Evolutionary conservation across 441 rosid species (phyloP), one percentile per base, ranked within the genome.

Genomic region (Biscutella laevigata): DNA sequence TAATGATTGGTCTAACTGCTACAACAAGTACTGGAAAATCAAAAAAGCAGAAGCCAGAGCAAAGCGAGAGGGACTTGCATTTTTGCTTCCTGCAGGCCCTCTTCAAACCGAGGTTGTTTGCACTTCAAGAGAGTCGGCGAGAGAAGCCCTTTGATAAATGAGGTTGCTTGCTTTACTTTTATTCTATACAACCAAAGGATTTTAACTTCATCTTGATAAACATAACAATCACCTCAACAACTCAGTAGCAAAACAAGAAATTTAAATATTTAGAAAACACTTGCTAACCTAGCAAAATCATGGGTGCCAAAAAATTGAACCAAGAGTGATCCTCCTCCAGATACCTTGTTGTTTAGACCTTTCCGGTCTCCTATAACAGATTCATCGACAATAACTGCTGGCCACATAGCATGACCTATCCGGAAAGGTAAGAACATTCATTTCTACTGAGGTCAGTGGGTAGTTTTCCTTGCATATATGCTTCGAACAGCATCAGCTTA

Each of bases 381-480:
- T 73, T 81, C 89, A 24, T 92, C 91, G 62, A 92, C 88, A 62
- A 92, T 77, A 62, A 92, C 74, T 56, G 96, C 96, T 42, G 98
- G 98, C 98, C 96, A 92, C 82, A 83, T 77, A 21, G 95, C 87
- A 86, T 92, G 86, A 75, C 98, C 98, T 92, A 82, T 70, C 56
- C 65, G 52, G 33, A 76, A 42, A 61, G 70, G 67, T 69, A 35
- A 72, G 58, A 60, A 63, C 69, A 55, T 64, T 64, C 47, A 64
- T 61, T 67, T 26, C 37, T 7, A 29, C 15, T 43, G 25, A 36
- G 43, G 65, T 57, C 59, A 71, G 35, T 38, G 21, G 27, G 27
- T 21, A 36, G 20, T 34, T 61, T n/a, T 20, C 19, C 37, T 13
- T 21, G 33, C 68, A 57, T 67, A 22, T 14, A 16, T 39, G 45